phyloP scores from a whole-genome alignment of 306 rosid genomes.

The Malus fusca region DNA sequence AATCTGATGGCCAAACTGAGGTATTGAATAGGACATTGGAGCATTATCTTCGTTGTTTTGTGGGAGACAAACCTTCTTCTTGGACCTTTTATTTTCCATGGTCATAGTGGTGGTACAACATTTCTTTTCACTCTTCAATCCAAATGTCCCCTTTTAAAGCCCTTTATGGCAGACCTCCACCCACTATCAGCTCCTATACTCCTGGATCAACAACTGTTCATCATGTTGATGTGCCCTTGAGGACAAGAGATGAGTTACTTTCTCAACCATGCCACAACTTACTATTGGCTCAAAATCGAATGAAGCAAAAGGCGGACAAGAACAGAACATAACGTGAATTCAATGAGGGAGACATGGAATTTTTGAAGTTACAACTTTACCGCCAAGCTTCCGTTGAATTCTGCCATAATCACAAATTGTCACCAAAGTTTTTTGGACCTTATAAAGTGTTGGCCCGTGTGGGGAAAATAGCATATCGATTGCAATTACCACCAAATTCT shows the following conservation, averaged over 20 bases:
- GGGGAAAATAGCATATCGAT: neutral
- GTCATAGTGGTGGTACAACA: neutral
- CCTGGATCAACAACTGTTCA: fast-evolving
- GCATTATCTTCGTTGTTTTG: neutral
- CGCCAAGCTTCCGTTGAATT: neutral
- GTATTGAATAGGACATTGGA: neutral
- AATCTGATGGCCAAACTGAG: neutral
- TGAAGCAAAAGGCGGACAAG: neutral
- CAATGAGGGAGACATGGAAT: neutral
- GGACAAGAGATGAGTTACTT: neutral
- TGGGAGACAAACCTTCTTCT: neutral
- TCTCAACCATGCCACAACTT: neutral
- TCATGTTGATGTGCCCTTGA: neutral
- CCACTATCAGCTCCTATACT: neutral
- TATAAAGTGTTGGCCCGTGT: neutral
- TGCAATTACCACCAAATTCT: neutral
- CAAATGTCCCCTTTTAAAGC: neutral
- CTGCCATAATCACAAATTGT: neutral
- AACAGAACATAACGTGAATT: neutral
- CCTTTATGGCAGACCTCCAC: neutral
- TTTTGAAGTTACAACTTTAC: neutral
- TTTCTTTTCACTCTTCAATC: neutral
- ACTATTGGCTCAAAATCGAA: neutral
- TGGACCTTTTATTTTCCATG: neutral
- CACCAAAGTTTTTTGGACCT: neutral